Conservation (phyloP, 2,329 filamentous ascomycete genomes). For the Ceratocystis ficicola region DNA sequence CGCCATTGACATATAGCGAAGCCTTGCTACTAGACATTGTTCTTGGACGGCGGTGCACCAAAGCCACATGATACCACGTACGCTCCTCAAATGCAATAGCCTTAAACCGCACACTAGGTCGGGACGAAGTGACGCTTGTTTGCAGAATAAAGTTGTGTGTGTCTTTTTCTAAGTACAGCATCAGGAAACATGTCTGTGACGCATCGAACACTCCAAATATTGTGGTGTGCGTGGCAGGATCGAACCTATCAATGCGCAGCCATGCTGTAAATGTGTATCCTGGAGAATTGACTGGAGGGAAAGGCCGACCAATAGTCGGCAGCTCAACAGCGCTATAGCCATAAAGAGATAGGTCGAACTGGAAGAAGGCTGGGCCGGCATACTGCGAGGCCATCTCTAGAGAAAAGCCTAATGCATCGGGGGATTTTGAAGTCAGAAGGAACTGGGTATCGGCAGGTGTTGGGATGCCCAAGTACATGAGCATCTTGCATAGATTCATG, state of each 20-base stretch:
- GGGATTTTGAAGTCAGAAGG: constrained; percentile 45
- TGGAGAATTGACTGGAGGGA: constrained; percentile 65
- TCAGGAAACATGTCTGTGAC: constrained; percentile 82
- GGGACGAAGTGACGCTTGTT: constrained; percentile 75
- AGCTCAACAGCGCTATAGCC: constrained; percentile 88
- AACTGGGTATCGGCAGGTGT: constrained; percentile 72
- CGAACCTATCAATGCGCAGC: constrained; percentile 80
- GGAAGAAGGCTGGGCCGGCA: constrained; percentile 69
- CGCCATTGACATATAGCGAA: constrained; percentile 79
- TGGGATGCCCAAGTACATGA: constrained; percentile 66
- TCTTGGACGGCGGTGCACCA: constrained; percentile 72
- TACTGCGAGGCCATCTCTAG: constrained; percentile 63
- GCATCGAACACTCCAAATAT: constrained; percentile 91
- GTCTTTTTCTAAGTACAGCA: constrained; percentile 88
- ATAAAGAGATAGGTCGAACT: constrained; percentile 81
- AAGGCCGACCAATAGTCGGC: constrained; percentile 68
- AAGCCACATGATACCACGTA: constrained; percentile 83
- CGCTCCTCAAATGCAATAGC: constrained; percentile 61
- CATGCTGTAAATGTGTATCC: constrained; percentile 88
- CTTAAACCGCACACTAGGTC: constrained; percentile 89
- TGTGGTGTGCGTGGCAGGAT: constrained; percentile 75
- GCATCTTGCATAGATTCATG: constrained; percentile 52
- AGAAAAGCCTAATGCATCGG: constrained; percentile 53
- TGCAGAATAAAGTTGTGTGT: constrained; percentile 91
- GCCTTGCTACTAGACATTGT: constrained; percentile 67